Conservation (phyloP, 306 rosid genomes). For the Sphenostylis stenocarpa region DNA sequence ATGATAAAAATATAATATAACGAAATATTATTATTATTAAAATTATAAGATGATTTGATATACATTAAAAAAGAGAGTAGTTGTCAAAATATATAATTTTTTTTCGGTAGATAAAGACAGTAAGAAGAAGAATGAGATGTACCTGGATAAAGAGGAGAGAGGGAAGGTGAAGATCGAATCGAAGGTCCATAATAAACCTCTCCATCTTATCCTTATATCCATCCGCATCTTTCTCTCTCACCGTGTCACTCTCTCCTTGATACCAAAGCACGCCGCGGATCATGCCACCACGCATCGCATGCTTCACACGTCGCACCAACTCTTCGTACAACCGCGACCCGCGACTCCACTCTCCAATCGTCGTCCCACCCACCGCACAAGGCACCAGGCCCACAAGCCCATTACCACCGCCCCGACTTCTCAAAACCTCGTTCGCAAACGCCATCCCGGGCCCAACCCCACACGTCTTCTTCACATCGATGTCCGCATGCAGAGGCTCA, state of each 20-base stretch:
- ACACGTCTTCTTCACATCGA: constrained; percentile 48
- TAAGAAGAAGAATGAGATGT: too few species aligned
- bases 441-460: constrained; percentile 73
- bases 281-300: constrained; percentile 31
- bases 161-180: constrained; percentile 44
- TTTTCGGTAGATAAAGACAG: too few species aligned
- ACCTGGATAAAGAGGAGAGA: constrained; percentile 65
- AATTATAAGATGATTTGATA: too few species aligned
- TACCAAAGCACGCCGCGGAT: constrained; percentile 59
- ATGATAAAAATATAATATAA: too few species aligned
- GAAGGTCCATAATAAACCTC: constrained; percentile 41
- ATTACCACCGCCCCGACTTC: not conserved
- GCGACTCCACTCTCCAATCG: constrained; percentile 45
- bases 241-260: constrained; percentile 68
- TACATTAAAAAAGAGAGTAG: too few species aligned
- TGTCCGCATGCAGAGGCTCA: constrained; percentile 65
- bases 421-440: constrained; percentile 52
- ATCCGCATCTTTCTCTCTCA: constrained; percentile 43
- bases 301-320: constrained; percentile 38
- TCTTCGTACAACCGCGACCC: constrained; percentile 45
- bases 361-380: constrained; percentile 65
- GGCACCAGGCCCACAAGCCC: constrained; percentile 57
- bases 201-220: constrained; percentile 43
- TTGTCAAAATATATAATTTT: too few species aligned
- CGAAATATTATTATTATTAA: too few species aligned